Evolutionary conservation across 2,329 filamentous ascomycete genomes (phyloP), one percentile per base, ranked within the genome.

Genomic region (Penicillium sp.): DNA sequence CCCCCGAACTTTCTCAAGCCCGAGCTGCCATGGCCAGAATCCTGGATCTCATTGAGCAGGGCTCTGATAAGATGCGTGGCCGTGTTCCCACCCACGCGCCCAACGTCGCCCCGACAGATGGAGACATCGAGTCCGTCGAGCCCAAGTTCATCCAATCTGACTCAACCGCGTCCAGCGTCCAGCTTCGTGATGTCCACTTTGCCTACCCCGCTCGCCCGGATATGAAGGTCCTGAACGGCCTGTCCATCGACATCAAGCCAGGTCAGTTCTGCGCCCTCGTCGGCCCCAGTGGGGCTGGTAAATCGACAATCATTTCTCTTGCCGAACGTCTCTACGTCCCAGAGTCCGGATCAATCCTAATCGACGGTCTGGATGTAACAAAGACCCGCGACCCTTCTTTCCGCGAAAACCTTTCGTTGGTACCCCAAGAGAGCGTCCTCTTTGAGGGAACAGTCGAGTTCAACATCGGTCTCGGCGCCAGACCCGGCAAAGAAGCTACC

Each of bases 1-100:
- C 89, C 0, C 89, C 89, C 1, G 89, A 93, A 61, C 81, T 92
- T n/a, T 86, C 87, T 1, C 83, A 84, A 45, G 89, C 89, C 1
- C 82, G 82, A 29, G 78, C 79, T 1, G 86, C 89, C 3, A 84
- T 85, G 11, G 81, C 81, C 6, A 78, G 85, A 42, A 84, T 90
- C 50, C 55, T 81, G 22, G 69, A 71, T 19, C 65, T 83, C 21
- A 74, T 76, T 10, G 70, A 75, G 44, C 65, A 74, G 9, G 72
- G 72, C 2, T 71, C 71, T 3, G 68, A 70, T 37, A 68, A 72
- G 45, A 72, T 72, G 67, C 59, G 62, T 46, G 60, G 66, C 26
- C 60, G 50, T 37, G 54, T 70, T 10, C 61, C 55, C 7, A 46
- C 24, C 22, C 58, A 54, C 42, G 46, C 55, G 19, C 35, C 22